Evolutionary conservation across 2,329 filamentous ascomycete species (phyloP), one percentile per base, ranked within the genome.

Genomic region (Verruconis gallopava): DNA sequence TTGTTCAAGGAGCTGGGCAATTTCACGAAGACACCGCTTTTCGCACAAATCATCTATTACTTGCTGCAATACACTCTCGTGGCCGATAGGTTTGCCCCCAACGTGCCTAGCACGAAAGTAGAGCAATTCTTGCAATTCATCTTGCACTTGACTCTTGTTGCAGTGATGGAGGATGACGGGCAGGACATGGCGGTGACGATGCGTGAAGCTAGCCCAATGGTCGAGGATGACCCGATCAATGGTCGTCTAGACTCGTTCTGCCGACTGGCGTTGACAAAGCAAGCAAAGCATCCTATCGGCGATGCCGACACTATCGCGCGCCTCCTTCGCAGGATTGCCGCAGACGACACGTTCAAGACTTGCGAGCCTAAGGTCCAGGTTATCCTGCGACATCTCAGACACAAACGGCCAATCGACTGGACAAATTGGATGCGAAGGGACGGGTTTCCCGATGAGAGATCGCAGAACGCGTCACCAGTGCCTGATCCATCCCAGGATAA

Each of bases 101-200:
- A 70, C 14, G 79, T 96, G 19, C 84, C 85, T 5, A 69, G 73
- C 9, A 93, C 88, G 1, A 76, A 91, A 41, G 72, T 95, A 5
- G 91, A 98, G 62, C 81, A 85, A 0, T 95, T 93, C 61, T 64
- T 96, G 21, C 89, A 96, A 55, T 82, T 95, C 36, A 79, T 94
- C 2, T 65, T 98, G 21, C 91, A 98, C 58, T 69, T 98, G 9
- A 72, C 85, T 3, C 73, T 96, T 32, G 77, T 95, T 39, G 88
- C 88, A 12, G 79, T 93, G 33, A 67, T 83, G 3, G 91, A 96
- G 61, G 91, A 96, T 53, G 69, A 73, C 51, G 68, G 14, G 9
- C 11, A 13, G 21, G 38, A 41, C 5, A 17, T 38, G 11, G 25
- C 25, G 6, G 21, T 17, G 21, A 25, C 6, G 11, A 15, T 36